Conservation (phyloP, 2,329 filamentous ascomycete genomes). For the Capronia coronata region DNA sequence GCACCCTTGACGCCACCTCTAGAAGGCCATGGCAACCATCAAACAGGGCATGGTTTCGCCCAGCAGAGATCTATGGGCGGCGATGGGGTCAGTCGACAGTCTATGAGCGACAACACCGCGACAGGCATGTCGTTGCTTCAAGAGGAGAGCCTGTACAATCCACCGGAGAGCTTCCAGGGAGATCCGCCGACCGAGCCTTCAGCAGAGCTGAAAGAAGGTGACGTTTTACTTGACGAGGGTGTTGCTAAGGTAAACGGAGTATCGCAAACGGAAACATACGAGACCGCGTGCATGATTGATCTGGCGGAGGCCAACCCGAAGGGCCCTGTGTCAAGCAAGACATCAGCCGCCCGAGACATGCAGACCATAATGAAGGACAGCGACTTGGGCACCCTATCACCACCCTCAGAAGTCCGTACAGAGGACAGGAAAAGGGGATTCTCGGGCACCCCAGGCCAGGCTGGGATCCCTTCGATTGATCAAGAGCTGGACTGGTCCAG, state of each 20-base stretch:
- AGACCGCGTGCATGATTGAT: not conserved
- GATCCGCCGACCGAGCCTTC: slow-evolving; percentile 7
- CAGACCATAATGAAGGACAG: not conserved
- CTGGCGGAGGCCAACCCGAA: not conserved
- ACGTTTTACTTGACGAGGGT: slow-evolving; percentile 1
- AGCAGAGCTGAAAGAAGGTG: not conserved
- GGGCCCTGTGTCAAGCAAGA: not conserved
- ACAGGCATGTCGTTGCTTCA: slow-evolving; percentile 27
- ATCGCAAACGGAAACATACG: not conserved
- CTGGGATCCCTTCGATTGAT: slow-evolving; percentile 22
- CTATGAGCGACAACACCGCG: slow-evolving; percentile 25
- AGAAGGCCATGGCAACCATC: slow-evolving; percentile 15
- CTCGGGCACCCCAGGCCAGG: not conserved
- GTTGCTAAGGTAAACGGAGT: slow-evolving; percentile 3
- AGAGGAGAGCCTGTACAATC: slow-evolving; percentile 26
- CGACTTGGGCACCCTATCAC: slow-evolving; percentile 1
- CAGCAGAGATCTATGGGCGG: slow-evolving; percentile 6
- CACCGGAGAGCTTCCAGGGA: slow-evolving; percentile 8
- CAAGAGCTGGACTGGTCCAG: slow-evolving; percentile 22
- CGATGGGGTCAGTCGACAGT: slow-evolving; percentile 11
- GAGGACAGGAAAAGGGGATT: slow-evolving; percentile 1
- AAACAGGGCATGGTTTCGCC: slow-evolving; percentile 1
- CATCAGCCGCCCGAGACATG: not conserved
- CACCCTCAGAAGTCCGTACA: slow-evolving; percentile 1
- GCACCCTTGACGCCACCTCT: slow-evolving; percentile 23